Evolutionary conservation across 306 rosid species (phyloP).

Genomic region (Citrullus amarus): DNA sequence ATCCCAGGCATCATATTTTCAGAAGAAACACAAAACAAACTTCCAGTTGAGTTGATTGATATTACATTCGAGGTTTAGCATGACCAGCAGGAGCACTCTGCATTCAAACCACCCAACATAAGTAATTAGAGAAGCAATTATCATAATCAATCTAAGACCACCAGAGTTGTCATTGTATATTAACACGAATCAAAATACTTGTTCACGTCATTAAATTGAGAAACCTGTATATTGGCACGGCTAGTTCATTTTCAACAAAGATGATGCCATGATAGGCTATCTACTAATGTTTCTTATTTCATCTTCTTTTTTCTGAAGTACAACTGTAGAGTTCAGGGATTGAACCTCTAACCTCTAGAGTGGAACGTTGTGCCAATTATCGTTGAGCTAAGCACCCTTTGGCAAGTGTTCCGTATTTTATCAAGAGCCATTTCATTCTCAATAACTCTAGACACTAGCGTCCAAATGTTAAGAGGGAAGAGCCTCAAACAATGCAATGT

Average conservation of each 20-base stretch:
- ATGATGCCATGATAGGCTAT: neutral
- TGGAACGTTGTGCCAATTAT: no score
- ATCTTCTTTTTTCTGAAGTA: no score
- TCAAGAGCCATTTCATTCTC: neutral
- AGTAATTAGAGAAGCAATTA: neutral
- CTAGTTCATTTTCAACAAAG: neutral
- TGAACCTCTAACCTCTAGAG: no score
- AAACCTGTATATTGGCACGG: neutral
- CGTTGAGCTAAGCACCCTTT: no score
- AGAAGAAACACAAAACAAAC: neutral
- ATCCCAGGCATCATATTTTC: neutral
- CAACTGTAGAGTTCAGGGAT: no score
- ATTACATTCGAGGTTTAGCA: conserved; percentile 2
- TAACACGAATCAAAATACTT: neutral
- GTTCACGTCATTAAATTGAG: neutral
- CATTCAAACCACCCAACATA: neutral
- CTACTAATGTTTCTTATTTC: neutral
- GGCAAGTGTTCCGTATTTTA: neutral
- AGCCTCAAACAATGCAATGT: neutral
- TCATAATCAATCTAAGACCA: neutral
- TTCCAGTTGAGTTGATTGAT: neutral
- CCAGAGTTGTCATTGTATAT: neutral
- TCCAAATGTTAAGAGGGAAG: neutral
- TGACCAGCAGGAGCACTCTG: neutral
- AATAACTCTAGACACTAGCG: neutral